Conservation (phyloP, 106 monocot genomes). For the Dioscorea alata region DNA sequence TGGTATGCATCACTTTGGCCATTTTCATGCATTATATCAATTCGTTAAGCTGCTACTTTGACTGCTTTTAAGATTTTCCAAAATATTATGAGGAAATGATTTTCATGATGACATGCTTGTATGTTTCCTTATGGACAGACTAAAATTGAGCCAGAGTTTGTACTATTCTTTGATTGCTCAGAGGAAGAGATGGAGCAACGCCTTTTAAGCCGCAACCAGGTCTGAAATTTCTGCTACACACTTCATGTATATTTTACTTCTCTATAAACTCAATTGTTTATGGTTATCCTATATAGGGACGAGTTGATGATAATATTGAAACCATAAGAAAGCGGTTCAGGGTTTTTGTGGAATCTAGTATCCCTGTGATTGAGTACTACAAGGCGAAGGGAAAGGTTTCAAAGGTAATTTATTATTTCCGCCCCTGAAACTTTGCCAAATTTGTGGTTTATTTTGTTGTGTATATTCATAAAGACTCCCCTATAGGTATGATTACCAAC, state of each 20-base stretch:
- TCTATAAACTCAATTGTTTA: neutral
- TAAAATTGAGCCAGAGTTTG: conserved; percentile 77
- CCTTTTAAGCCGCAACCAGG: conserved; percentile 79
- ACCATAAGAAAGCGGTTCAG: conserved; percentile 82
- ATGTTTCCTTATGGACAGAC: conserved; percentile 22
- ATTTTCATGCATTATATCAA: too few species aligned
- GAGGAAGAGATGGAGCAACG: conserved; percentile 73
- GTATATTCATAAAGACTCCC: neutral
- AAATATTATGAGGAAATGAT: neutral
- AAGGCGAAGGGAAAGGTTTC: conserved; percentile 59
- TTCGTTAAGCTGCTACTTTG: neutral
- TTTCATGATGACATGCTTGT: neutral
- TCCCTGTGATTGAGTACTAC: conserved; percentile 71
- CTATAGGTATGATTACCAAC: neutral
- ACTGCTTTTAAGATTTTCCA: neutral
- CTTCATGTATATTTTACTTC: neutral
- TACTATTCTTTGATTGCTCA: conserved; percentile 77
- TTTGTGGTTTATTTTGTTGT: neutral
- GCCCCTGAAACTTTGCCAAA: neutral
- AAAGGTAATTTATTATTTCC: conserved; percentile 33
- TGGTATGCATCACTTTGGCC: conserved; percentile 37
- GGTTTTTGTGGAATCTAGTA: conserved; percentile 68
- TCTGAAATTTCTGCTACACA: neutral
- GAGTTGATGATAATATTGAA: conserved; percentile 90
- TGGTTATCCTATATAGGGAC: conserved; percentile 40